A percentile compares a stretch with the other conserved stretches of the same genome.
These are phyloP conservation scores for Colletotrichum karsti DNA, from an alignment of 2,329 filamentous ascomycete species.

Conservation along the genomic window DNA sequence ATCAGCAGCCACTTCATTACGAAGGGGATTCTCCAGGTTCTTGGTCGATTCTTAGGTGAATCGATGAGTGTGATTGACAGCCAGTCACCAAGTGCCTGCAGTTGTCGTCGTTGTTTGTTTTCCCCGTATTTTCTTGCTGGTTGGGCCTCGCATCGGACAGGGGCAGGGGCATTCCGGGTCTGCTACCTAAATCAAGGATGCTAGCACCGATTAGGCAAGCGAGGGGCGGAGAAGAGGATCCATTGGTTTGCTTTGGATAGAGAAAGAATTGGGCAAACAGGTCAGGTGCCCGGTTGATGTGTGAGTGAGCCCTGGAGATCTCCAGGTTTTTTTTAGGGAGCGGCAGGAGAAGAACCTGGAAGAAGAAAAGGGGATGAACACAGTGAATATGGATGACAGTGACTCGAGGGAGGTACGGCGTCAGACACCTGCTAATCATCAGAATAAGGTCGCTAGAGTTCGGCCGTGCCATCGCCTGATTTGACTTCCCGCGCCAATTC, in stretches of 20 bases:
- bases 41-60: background rate
- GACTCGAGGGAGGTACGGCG: no score
- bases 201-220: background rate
- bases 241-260: background rate
- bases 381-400: no score
- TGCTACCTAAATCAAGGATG: background rate
- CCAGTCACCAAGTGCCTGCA: no score
- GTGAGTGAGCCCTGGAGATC: background rate
- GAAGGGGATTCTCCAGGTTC: slow-evolving; percentile 3
- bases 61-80: no score
- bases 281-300: background rate
- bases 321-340: background rate
- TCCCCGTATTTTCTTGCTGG: background rate
- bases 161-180: background rate
- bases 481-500: slow-evolving; percentile 25
- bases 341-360: background rate
- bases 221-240: background rate
- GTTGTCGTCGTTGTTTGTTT: background rate
- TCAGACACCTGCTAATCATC: background rate
- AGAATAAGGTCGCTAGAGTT: background rate
- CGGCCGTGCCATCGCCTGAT: slow-evolving; percentile 1
- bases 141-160: background rate
- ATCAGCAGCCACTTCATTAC: slow-evolving; percentile 8
- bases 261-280: background rate
- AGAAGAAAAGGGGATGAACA: background rate